Conservation (phyloP, 805 yeast species). For the Jamesozyma jinghongensis region DNA sequence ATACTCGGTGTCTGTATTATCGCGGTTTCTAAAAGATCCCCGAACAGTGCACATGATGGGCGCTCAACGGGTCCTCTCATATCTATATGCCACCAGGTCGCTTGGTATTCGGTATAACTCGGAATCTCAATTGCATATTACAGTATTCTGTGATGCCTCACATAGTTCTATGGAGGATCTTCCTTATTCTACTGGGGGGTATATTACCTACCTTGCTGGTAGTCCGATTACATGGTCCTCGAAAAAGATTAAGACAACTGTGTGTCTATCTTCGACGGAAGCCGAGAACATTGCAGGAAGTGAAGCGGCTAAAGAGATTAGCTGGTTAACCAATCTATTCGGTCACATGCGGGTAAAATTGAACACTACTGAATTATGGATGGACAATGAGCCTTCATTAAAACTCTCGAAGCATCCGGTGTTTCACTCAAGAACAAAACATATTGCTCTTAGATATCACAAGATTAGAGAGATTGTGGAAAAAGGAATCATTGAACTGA, state of each 20-base stretch:
- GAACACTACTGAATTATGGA: background rate
- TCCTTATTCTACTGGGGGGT: conserved; percentile 10
- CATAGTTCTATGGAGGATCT: conserved; percentile 4
- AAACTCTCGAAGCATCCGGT: conserved; percentile 4
- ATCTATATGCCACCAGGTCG: conserved; percentile 5
- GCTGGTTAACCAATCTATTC: conserved; percentile 5
- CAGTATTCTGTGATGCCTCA: conserved; percentile 3
- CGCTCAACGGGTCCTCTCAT: conserved; percentile 4
- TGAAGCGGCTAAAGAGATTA: conserved; percentile 6
- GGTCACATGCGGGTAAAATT: conserved; percentile 1
- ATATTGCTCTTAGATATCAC: conserved; percentile 6
- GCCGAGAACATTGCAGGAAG: conserved; percentile 8
- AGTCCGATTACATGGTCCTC: conserved; percentile 11
- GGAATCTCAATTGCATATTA: background rate
- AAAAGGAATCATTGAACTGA: background rate
- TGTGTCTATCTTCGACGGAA: conserved; percentile 8
- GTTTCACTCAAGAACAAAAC: conserved; percentile 7
- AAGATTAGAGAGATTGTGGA: conserved; percentile 4
- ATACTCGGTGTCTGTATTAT: conserved; percentile 3
- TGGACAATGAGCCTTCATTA: conserved; percentile 7
- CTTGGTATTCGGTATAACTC: conserved; percentile 1
- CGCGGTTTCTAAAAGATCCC: conserved; percentile 6
- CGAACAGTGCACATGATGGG: conserved; percentile 3
- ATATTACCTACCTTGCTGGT: conserved; percentile 6
- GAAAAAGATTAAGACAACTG: conserved; percentile 6